A percentile compares a stretch with the other conserved stretches of the same genome.
Evolutionary conservation across 2,329 filamentous ascomycete species (phyloP).

Genomic region (Talaromyces pinophilus): DNA sequence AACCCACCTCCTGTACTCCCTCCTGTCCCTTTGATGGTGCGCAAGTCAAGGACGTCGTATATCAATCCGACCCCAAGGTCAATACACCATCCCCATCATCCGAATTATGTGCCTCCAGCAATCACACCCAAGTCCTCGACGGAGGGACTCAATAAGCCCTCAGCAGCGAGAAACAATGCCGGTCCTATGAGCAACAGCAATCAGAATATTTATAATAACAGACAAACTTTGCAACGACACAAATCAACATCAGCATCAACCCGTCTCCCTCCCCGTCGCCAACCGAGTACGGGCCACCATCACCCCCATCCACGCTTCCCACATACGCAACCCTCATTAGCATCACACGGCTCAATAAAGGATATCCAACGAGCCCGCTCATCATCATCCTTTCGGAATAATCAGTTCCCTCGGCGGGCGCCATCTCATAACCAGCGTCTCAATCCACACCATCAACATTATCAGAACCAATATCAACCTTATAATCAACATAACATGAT

Average conservation of each 20-base stretch:
- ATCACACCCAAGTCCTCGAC: constrained; percentile 21
- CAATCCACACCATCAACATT: background rate
- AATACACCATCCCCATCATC: constrained; percentile 32
- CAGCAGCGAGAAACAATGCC: background rate
- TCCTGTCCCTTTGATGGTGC: constrained; percentile 30
- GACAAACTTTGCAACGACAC: background rate
- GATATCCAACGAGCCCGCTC: background rate
- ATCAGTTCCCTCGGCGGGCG: background rate
- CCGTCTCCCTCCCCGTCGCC: constrained; percentile 1
- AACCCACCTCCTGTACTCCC: constrained; percentile 40
- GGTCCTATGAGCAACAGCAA: background rate
- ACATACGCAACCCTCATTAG: background rate
- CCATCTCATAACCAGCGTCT: background rate
- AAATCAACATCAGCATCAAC: constrained; percentile 8
- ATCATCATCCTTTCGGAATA: constrained; percentile 1
- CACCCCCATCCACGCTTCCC: background rate
- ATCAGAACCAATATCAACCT: constrained; percentile 9
- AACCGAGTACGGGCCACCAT: background rate
- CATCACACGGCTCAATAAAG: constrained; percentile 7
- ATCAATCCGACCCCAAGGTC: constrained; percentile 26
- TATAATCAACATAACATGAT: constrained; percentile 6
- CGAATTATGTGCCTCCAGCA: constrained; percentile 28
- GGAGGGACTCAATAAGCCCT: constrained; percentile 11
- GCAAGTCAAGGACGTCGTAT: constrained; percentile 31
- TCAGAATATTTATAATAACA: background rate